Percentiles rank a stretch among this genome's conserved stretches.
Evolutionary conservation across 495 filamentous ascomycete genomes (phyloP).

Genomic region (Penicillium pulvis): DNA sequence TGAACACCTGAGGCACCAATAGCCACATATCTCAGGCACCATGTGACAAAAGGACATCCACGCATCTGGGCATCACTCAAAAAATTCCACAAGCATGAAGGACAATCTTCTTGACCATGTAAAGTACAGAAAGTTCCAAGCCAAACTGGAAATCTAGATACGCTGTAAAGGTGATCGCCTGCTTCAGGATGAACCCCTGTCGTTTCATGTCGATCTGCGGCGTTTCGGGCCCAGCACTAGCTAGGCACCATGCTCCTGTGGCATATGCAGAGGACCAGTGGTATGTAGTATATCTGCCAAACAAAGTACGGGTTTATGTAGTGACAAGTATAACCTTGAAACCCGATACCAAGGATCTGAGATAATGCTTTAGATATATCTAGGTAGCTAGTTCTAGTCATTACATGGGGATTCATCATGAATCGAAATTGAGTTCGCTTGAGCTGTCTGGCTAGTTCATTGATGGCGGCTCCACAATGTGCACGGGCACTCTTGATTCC

Average conservation of each 20-base stretch:
- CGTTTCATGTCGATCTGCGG: background rate
- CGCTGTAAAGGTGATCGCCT: background rate
- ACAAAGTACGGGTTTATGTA: no score
- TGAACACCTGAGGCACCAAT: background rate
- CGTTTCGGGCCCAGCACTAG: background rate
- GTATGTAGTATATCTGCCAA: no score
- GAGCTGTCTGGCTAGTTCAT: background rate
- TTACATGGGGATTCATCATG: background rate
- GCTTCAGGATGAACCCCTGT: background rate
- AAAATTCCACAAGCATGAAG: background rate
- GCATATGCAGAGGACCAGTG: background rate
- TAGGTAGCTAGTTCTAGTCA: background rate
- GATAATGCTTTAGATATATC: background rate
- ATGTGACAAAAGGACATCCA: background rate
- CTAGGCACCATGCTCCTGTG: background rate
- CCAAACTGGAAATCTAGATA: background rate
- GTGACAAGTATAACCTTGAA: background rate
- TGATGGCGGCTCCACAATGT: background rate
- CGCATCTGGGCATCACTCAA: background rate
- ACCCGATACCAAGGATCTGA: background rate
- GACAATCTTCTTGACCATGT: background rate
- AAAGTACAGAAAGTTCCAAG: background rate
- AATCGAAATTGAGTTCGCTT: background rate
- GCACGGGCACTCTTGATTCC: background rate
- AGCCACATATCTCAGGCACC: background rate